Evolutionary conservation across 2,329 filamentous ascomycete genomes (phyloP), one percentile per base, ranked within the genome.

Genomic region (Colletotrichum sansevieriae): DNA sequence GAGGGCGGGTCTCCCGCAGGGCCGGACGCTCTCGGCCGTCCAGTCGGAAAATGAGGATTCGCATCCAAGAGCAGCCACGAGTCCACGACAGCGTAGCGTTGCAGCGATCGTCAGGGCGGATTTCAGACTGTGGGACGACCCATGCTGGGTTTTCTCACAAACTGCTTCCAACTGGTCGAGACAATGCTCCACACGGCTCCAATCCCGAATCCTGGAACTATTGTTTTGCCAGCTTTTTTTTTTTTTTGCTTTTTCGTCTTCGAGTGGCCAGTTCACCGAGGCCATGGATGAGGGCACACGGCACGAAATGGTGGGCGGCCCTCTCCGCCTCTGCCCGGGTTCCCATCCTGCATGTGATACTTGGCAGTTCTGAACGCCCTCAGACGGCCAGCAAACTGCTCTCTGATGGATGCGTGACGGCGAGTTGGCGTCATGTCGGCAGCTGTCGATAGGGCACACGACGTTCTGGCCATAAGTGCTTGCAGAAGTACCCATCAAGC

Each of bases 61-160:
- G 46, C 29, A 39, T 41, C 55, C 37, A 61, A 35, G 41, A 41
- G 60, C 47, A 35, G 52, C 65, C 65, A 68, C 25, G 25, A 25
- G 25, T 25, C 25, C 25, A 25, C 52, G 52, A 58, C 60, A 46
- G 35, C 59, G 46, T 64, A 64, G 65, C 52, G 52, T 44, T 44
- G 55, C 47, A 69, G 56, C 15, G 66, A 69, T 69, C 66, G 62
- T 55, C 66, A 69, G 66, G 66, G 62, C 66, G 55, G 46, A 33
- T 35, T 56, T 44, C 54, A 41, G 33, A n/a, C 39, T 43, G 39
- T 25, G 54, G 4, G 4, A 3, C 46, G 13, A 43, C 49, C 25
- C 37, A 29, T 54, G 51, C 58, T 55, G 43, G 41, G 49, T 66
- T 63, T 65, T 55, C 58, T n/a, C 41, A 51, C 11, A 51, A 57